Evolutionary conservation across 768 basidiomycete species (phyloP), one percentile per base, ranked within the genome.

Genomic region (Lactifluus rugatus): DNA sequence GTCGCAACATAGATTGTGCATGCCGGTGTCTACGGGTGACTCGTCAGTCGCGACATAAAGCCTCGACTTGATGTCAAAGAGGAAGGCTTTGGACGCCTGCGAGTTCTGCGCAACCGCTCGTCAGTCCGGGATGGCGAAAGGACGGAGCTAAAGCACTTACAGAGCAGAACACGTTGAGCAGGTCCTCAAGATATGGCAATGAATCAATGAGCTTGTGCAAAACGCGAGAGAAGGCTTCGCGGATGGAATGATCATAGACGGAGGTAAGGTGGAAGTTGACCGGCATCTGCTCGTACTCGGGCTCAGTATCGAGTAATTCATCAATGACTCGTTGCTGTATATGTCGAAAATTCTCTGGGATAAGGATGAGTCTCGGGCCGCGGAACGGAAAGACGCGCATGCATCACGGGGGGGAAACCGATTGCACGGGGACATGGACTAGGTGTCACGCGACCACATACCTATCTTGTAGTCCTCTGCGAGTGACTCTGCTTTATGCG

Each of bases 21-120:
- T 93, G 4, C 85, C 84, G 57, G 85, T 80, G 68, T 97, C 93
- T 26, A 95, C 89, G 5, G 93, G 91, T 0, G 89, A 91, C 17
- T 86, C 85, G 66, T 98, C 95, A 11, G 93, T 93, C 11, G 93
- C 93, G n/a, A 97, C 78, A 67, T 94, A 93, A 26, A 96, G 74
- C 49, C 90, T 79, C 23, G 91, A 92, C 4, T 77, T 77, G 17
- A 81, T 84, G 67, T 98, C 94, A 64, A 95, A 97, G 14, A 98
- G 72, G 68, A 94, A 98, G 0, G 93, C 90, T 69, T 98, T 98
- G 37, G 90, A 85, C 31, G 93, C 88, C 66, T 89, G 89, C 2
- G 89, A 93, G 60, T 92, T 92, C 92, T 95, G 64, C 17, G 23
- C 23, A 28, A 47, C 45, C 7, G 11, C 41, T 25, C 31, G 42